These are phyloP conservation scores for Leishmania tarentolae DNA, from an alignment of 208 protist genomes.

Conservation along the genomic window DNA sequence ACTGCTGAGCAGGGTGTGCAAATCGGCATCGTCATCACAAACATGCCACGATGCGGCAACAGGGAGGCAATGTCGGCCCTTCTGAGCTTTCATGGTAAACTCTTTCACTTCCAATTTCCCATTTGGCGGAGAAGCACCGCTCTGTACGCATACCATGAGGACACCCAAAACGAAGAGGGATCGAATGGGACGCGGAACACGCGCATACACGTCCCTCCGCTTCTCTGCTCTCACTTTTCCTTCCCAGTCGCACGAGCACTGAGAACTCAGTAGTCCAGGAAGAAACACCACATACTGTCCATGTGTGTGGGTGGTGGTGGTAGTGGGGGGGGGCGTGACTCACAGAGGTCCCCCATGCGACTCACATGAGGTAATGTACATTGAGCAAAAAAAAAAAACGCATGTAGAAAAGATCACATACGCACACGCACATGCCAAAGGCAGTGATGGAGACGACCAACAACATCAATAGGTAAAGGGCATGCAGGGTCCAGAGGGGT, in stretches of 20 bases:
- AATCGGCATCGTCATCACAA: background rate
- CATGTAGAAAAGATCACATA: no score
- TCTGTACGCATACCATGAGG: background rate
- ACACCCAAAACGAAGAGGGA: background rate
- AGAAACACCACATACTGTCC: background rate
- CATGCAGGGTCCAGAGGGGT: no score
- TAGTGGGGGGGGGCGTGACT: background rate
- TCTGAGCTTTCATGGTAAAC: background rate
- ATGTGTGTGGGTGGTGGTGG: no score
- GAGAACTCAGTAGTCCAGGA: background rate
- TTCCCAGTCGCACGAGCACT: background rate
- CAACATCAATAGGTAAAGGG: background rate
- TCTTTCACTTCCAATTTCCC: background rate
- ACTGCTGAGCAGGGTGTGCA: background rate
- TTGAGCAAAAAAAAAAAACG: background rate
- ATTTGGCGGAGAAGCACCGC: background rate
- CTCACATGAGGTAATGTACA: conserved; percentile 5
- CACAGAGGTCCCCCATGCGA: no score
- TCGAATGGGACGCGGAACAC: background rate
- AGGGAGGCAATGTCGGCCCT: background rate
- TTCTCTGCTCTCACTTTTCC: background rate
- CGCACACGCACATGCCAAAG: background rate
- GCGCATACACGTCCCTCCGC: background rate
- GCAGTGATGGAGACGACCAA: background rate
- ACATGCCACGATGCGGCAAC: background rate